Evolutionary conservation across 805 yeast genomes (phyloP).

Genomic region (Yarrowia sp.): DNA sequence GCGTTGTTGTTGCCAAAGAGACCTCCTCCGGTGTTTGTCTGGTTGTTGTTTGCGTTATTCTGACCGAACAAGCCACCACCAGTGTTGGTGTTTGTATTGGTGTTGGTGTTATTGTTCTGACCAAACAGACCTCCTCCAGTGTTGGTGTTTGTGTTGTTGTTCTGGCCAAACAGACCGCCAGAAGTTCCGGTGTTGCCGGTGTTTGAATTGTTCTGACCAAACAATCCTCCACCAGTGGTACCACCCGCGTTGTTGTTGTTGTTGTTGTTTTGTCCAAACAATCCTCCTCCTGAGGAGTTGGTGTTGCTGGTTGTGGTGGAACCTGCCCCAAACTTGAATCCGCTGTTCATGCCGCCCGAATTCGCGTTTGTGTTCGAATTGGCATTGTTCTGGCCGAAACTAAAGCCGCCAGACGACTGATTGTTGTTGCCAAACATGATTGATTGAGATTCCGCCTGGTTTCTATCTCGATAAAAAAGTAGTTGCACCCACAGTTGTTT

Average conservation of each 20-base stretch:
- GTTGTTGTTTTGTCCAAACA: constrained; percentile 26
- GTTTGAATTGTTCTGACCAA: constrained; percentile 9
- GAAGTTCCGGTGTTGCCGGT: background rate
- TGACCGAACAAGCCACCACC: constrained; percentile 22
- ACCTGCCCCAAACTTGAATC: constrained; percentile 35
- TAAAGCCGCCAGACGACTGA: constrained; percentile 22
- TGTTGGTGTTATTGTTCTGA: background rate
- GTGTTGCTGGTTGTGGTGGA: constrained; percentile 5
- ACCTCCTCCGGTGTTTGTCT: constrained; percentile 17
- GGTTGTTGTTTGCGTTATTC: constrained; percentile 3
- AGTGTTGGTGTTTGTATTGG: constrained; percentile 17
- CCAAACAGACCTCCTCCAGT: constrained; percentile 24
- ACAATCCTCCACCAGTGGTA: constrained; percentile 25
- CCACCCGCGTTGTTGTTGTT: background rate
- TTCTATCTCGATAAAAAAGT: constrained; percentile 20
- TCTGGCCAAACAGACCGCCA: constrained; percentile 21
- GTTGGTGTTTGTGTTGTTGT: constrained; percentile 1
- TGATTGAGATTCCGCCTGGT: background rate
- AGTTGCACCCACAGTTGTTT: constrained; percentile 23
- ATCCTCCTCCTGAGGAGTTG: constrained; percentile 7
- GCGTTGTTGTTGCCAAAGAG: constrained; percentile 11
- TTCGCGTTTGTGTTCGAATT: constrained; percentile 21
- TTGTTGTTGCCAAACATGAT: constrained; percentile 37
- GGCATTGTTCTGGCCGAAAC: constrained; percentile 36
- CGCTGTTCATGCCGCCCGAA: constrained; percentile 22